A percentile compares a stretch with the other conserved stretches of the same genome.
These are phyloP conservation scores for Camellia lanceoleosa DNA, from an alignment of 148 eudicot species.

Conservation along the genomic window DNA sequence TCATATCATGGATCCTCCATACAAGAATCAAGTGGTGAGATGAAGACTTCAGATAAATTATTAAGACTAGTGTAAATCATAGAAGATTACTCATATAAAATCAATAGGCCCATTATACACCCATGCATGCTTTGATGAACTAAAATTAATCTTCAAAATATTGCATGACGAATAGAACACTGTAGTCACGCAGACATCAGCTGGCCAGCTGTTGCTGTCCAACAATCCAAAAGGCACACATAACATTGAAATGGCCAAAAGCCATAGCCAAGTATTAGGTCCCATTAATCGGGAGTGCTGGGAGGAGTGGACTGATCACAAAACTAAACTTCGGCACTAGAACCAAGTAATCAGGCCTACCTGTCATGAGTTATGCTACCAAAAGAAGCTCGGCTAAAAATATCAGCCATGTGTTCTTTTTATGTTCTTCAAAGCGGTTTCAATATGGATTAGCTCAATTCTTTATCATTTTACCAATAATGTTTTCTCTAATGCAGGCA, in stretches of 20 bases:
- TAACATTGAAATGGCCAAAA: not conserved
- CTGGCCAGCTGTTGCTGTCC: too few relatives aligned
- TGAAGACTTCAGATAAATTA: slow-evolving; percentile 1
- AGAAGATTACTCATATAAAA: not conserved
- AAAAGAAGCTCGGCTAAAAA: not conserved
- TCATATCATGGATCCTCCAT: not conserved
- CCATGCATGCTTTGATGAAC: not conserved
- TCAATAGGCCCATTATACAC: not conserved
- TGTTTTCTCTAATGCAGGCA: too few relatives aligned
- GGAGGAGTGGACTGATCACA: too few relatives aligned
- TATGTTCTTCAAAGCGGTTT: too few relatives aligned
- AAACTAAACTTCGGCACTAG: not conserved
- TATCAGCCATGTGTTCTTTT: not conserved
- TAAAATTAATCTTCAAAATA: not conserved
- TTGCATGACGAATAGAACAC: not conserved
- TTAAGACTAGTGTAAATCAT: not conserved
- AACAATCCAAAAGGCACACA: not conserved
- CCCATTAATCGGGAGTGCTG: too few relatives aligned
- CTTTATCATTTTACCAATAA: too few relatives aligned
- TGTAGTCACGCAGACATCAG: not conserved
- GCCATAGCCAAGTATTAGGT: too few relatives aligned
- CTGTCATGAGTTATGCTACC: not conserved
- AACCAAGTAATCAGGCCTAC: not conserved
- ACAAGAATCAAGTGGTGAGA: not conserved
- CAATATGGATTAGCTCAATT: too few relatives aligned